Evolutionary conservation across 2,329 filamentous ascomycete species (phyloP).

Genomic region (Sporothrix brunneoviolacea): DNA sequence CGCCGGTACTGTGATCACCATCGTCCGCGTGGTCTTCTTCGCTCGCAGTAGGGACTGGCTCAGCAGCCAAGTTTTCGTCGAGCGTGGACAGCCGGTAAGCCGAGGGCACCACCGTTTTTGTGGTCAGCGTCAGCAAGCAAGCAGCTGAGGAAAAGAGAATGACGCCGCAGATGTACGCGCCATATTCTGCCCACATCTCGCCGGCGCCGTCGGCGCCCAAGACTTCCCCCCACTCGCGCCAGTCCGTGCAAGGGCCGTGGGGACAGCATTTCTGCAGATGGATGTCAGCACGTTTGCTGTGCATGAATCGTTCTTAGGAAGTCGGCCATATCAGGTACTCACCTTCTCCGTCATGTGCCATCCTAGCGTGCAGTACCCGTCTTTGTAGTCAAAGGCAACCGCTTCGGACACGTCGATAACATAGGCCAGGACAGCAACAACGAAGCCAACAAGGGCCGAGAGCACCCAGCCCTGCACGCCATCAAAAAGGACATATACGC

Average conservation of each 20-base stretch:
- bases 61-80: slow-evolving; percentile 84
- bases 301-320: too few relatives aligned
- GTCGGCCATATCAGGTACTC: too few relatives aligned
- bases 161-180: slow-evolving; percentile 66
- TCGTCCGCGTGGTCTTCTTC: slow-evolving; percentile 33
- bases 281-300: too few relatives aligned
- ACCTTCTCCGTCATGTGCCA: slow-evolving; percentile 74
- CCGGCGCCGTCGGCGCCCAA: slow-evolving; percentile 39
- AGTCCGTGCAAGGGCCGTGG: slow-evolving; percentile 48
- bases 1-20: slow-evolving; percentile 17
- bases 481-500: slow-evolving; percentile 69
- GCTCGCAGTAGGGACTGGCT: slow-evolving; percentile 31
- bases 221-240: slow-evolving; percentile 49
- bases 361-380: slow-evolving; percentile 67
- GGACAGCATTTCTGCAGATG: slow-evolving; percentile 54
- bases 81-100: slow-evolving; percentile 79
- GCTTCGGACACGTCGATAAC: slow-evolving; percentile 81
- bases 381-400: slow-evolving; percentile 82
- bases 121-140: slow-evolving; percentile 75
- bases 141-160: slow-evolving; percentile 63
- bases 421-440: slow-evolving; percentile 82
- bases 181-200: slow-evolving; percentile 64
- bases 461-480: slow-evolving; percentile 90
- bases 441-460: slow-evolving; percentile 79
- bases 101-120: slow-evolving; percentile 91